These are phyloP conservation scores for Fusarium avenaceum DNA, from an alignment of 2,329 filamentous ascomycete genomes.

Conservation along the genomic window DNA sequence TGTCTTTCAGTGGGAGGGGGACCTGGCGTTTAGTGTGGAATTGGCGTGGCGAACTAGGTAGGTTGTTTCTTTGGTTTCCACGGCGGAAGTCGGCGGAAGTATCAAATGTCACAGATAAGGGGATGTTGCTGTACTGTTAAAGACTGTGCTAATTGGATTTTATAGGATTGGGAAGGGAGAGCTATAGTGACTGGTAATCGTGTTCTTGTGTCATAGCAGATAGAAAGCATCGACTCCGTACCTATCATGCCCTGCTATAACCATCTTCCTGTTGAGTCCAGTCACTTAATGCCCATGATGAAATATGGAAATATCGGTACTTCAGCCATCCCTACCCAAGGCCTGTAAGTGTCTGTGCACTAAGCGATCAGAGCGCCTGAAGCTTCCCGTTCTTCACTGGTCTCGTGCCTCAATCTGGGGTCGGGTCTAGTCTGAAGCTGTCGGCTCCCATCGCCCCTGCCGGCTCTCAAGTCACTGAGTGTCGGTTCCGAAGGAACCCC, in stretches of 20 bases:
- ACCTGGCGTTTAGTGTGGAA: conserved; percentile 31
- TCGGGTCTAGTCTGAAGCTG: conserved; percentile 1
- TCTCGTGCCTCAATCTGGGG: conserved; percentile 12
- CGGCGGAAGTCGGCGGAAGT: conserved; percentile 8
- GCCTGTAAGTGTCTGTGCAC: conserved; percentile 1
- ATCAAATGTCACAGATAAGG: not conserved
- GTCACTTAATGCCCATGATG: not conserved
- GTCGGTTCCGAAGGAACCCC: conserved; percentile 28
- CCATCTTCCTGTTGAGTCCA: not conserved
- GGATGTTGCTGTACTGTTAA: no score
- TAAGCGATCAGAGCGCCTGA: conserved; percentile 34
- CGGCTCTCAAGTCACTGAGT: conserved; percentile 12
- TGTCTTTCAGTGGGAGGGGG: not conserved
- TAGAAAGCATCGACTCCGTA: not conserved
- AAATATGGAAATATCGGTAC: conserved; percentile 7
- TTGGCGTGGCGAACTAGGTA: conserved; percentile 13
- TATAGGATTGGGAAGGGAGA: not conserved
- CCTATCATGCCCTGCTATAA: conserved; percentile 21
- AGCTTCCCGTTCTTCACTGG: conserved; percentile 31
- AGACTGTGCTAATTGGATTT: not conserved
- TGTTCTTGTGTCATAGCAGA: not conserved
- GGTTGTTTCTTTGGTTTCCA: conserved; percentile 11
- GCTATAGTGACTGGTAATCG: not conserved
- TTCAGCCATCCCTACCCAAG: not conserved
- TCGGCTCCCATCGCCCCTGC: conserved; percentile 30